Conservation (phyloP, 345 rosid species). For the Hibiscus mutabilis region DNA sequence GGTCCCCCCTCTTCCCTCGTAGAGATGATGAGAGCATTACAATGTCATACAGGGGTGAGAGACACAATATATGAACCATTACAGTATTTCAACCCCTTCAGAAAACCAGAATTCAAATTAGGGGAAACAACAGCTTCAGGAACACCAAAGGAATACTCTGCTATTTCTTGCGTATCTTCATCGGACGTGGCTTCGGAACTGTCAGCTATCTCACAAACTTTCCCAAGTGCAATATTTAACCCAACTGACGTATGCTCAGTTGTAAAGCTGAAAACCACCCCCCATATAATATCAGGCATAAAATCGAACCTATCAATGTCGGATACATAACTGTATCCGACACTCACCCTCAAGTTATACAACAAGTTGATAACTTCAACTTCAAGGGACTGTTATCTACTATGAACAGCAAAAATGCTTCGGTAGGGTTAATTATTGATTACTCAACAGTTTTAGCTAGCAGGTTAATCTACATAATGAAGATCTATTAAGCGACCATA, state of each 20-base stretch:
- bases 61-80: constrained; percentile 52
- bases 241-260: constrained; percentile 62
- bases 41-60: constrained; percentile 44
- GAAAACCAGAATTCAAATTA: constrained; percentile 41
- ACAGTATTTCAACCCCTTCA: constrained; percentile 64
- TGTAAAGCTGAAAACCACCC: constrained; percentile 47
- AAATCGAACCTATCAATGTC: background rate
- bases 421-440: too few species aligned
- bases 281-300: constrained; percentile 4
- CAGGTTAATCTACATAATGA: too few species aligned
- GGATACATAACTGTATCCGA: background rate
- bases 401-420: too few species aligned
- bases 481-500: too few species aligned
- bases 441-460: too few species aligned
- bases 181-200: constrained; percentile 16
- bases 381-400: too few species aligned
- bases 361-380: too few species aligned
- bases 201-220: constrained; percentile 23
- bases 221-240: constrained; percentile 61
- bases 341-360: too few species aligned
- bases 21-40: background rate
- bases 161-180: constrained; percentile 20
- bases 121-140: constrained; percentile 43
- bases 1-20: background rate
- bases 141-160: constrained; percentile 27